Evolutionary conservation across 768 basidiomycete species (phyloP), one percentile per base, ranked within the genome.

Genomic region (Mrakia gelida): DNA sequence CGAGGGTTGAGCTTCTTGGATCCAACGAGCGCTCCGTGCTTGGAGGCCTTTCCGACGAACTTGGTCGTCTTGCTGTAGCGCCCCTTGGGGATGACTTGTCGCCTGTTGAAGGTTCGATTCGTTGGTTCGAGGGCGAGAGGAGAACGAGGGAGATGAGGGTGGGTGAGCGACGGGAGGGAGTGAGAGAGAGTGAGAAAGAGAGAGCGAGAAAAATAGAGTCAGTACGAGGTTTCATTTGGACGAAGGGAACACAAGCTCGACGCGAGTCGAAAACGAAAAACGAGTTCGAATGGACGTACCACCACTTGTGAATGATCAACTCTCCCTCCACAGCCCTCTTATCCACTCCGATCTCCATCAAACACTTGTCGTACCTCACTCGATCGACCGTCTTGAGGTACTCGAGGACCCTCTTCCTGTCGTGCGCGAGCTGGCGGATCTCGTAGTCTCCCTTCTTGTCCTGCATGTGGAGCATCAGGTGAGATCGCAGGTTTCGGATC

Each of bases 301-400:
- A 78, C 43, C 23, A 75, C 34, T 65, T 49, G 28, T 78, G 77
- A 43, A 78, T 75, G 63, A 78, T 52, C 30, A 78, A 52, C 73
- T 78, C 65, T 26, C 78, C 78, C 32, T 79, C 78, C 23, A 79
- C 78, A 11, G 74, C 74, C 30, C 78, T n/a, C 74, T 79, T 79
- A 70, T 79, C 78, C 43, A 79, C 62, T 23, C 78, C 78, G 26
- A 63, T 62, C 73, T 79, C 78, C 74, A 76, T 76, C 68, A 79
- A 34, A 45, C 74, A 75, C 71, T 79, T 75, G 15, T 75, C 56
- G 74, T 79, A 79, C 43, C 78, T 32, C 11, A 79, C 78, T 11
- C 32, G 75, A 59, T 79, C 78, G 45, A 71, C 3, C 26, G 56
- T 30, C 67, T 79, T 79, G 43, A 79, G 74, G 59, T 79, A 76